Conservation (phyloP, 2,329 filamentous ascomycete genomes). For the Fusarium aywerte region DNA sequence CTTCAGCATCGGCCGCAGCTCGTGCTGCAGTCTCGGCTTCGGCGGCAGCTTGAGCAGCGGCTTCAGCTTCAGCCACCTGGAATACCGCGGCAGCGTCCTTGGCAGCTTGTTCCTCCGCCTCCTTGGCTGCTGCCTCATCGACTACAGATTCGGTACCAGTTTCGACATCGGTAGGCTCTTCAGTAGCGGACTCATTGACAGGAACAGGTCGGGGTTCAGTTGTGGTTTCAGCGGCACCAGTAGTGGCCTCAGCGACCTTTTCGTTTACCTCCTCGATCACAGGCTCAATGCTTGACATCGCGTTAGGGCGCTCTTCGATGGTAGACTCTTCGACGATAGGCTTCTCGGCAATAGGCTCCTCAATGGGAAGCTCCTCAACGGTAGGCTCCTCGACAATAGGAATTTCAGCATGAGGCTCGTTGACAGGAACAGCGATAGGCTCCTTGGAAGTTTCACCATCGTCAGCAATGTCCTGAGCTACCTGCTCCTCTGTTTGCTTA, state of each 20-base stretch:
- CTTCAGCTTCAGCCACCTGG: neutral
- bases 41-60: neutral
- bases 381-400: neutral
- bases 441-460: neutral
- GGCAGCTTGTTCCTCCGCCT: neutral
- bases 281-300: neutral
- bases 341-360: neutral
- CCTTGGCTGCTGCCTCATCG: neutral
- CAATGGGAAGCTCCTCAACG: neutral
- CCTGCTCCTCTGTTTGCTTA: neutral
- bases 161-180: constrained; percentile 1
- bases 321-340: too few species aligned
- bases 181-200: neutral
- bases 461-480: neutral
- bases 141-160: neutral
- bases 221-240: neutral
- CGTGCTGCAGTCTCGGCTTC: neutral
- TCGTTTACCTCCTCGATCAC: neutral
- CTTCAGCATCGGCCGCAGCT: neutral
- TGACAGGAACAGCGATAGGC: neutral
- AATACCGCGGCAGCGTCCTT: neutral
- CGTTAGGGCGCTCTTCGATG: neutral
- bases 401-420: neutral
- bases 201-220: neutral
- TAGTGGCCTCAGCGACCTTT: neutral